Percentiles rank a stretch among this genome's conserved stretches.
Evolutionary conservation across 805 yeast species (phyloP).

Genomic region (Saccharomycopsis malanga): DNA sequence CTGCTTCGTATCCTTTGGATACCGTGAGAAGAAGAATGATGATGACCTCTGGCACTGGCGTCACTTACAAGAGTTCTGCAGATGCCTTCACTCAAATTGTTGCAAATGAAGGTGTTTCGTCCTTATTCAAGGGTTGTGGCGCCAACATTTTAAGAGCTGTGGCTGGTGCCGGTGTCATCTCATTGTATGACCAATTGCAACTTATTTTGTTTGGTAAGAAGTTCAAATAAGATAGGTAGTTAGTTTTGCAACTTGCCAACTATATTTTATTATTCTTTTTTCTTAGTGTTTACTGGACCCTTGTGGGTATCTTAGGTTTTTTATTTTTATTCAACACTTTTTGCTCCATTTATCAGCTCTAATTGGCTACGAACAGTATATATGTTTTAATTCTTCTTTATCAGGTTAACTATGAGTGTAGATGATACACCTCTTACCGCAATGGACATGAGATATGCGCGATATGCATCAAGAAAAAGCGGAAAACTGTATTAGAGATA

Average conservation of each 20-base stretch:
- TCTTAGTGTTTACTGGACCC: slow-evolving; percentile 8
- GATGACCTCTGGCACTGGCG: slow-evolving; percentile 99
- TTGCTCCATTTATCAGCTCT: too few relatives aligned
- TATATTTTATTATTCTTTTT: background rate
- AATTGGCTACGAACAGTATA: too few relatives aligned
- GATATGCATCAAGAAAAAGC: too few relatives aligned
- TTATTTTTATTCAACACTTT: too few relatives aligned
- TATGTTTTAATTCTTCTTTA: too few relatives aligned
- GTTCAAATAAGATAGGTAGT: slow-evolving; percentile 62
- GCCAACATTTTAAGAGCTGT: slow-evolving; percentile 99
- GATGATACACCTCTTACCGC: too few relatives aligned
- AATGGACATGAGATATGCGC: too few relatives aligned
- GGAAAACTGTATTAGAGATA: too few relatives aligned
- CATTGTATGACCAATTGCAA: slow-evolving; percentile 95
- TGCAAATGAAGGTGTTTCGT: slow-evolving; percentile 87
- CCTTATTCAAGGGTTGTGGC: slow-evolving; percentile 98
- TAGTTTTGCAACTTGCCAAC: background rate
- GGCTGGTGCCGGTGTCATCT: slow-evolving; percentile 99
- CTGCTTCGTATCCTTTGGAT: slow-evolving; percentile 98
- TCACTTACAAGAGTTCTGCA: slow-evolving; percentile 90
- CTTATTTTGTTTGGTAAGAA: slow-evolving; percentile 92
- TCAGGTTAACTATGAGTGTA: too few relatives aligned
- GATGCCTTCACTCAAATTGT: slow-evolving; percentile 88
- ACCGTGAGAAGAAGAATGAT: slow-evolving; percentile 99
- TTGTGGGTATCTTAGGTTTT: too few relatives aligned